Base-by-base conservation (phyloP, 2,329 filamentous ascomycete genomes). In the Rhinocladiella similis region DNA sequence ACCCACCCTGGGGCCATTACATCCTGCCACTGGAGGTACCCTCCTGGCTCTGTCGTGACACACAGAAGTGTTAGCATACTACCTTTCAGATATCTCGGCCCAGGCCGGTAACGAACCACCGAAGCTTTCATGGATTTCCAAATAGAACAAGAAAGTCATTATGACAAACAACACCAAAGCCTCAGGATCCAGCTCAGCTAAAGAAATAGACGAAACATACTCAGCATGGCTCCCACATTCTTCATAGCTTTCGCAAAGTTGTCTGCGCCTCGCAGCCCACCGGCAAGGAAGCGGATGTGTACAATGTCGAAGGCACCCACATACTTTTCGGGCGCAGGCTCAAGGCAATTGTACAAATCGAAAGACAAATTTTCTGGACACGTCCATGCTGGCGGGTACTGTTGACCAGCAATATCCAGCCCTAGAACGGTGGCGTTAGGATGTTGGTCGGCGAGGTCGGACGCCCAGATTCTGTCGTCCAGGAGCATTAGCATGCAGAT, bases 291-390 rank as follows among this genome's bases (percentile, higher is more conserved):
- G 5, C 54, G 54, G 29, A 53, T 19, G 27, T 57, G 53, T 20
- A 59, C 49, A 25, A 57, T 47, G 47, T 58, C 56, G 22, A 58
- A 58, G n/a, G 33, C 25, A 6, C 35, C 52, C 9, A 46, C n/a
- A 19, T 36, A 50, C 20, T 43, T 14, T 3, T 58, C 52, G 5
- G 51, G 47, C 47, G 47, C 35, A 9, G 42, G 41, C 4, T 51
- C 33, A 22, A 52, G 47, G n/a, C 47, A 41, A 25, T 58, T 45
- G 12, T 51, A 47, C 7, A 47, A 35, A 12, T 58, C 51, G 20
- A 58, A 53, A 10, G 29, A 18, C 16, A 58, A 36, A 35, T 51
- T 58, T 16, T 36, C 45, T 12, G 56, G 51, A 27, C 27, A 47
- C 5, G 46, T 54, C 22, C 35, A 51, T 29, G 35, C 22, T 18